Base-by-base conservation (phyloP, 768 basidiomycete genomes). In the Russula lepida region DNA sequence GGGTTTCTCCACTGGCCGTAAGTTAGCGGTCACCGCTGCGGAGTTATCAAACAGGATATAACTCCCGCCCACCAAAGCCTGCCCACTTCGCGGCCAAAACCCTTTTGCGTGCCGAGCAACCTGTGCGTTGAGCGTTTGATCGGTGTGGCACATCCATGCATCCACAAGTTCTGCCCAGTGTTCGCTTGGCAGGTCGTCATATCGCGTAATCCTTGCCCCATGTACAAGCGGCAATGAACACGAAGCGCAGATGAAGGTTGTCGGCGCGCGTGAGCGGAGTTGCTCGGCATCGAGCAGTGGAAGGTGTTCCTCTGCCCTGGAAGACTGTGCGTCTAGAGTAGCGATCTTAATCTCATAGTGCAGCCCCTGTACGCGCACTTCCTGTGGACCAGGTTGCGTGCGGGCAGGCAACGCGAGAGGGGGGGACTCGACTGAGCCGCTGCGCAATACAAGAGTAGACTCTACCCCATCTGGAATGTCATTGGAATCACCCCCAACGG, bases 111-210 rank as follows among this genome's bases (percentile, higher is more conserved):
- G 76, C 64, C 80, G 80, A 63, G 81, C 77, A 3, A 92, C 80
- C 15, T 84, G 81, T 35, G 85, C 84, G 63, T 88, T 82, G 52
- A 98, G 76, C 46, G 82, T 84, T 75, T 95, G 93, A 68, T 97
- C 93, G 9, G 84, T 72, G 72, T 98, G 95, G 68, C 95, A 98
- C 89, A 98, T 93, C 95, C 95, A 98, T 7, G 94, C 88, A 64
- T 98, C 95, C 21, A 98, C 84, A 17, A 98, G 84, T 71, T 98
- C 95, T 64, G 92, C 88, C 95, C 95, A 98, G 68, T 98, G 88
- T 70, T 98, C 95, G 4, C 91, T 94, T 3, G 95, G 95, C 13
- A 98, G 76, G 69, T 97, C 94, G 41, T 85, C 82, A 72, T 89
- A 98, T 48, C 73, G 75, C 27, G 61, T 63, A 21, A 83, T 70